Conservation (phyloP, 2,329 filamentous ascomycete species). For the Coleophoma eucalyptorum region DNA sequence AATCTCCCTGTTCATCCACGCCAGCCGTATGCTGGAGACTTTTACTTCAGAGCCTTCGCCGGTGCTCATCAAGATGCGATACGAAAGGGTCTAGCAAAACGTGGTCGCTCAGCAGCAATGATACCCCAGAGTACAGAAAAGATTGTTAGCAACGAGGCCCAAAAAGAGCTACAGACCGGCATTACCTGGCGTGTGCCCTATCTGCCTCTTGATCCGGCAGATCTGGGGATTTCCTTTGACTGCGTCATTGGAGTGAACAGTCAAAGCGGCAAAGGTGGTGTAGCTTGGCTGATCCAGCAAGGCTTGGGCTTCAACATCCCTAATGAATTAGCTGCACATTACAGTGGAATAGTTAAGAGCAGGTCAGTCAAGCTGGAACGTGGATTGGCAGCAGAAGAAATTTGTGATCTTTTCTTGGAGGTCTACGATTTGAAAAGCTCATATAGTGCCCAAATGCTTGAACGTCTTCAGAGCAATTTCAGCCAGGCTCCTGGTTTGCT, state of each 20-base stretch:
- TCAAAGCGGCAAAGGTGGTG: conserved; percentile 86
- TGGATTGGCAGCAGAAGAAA: conserved; percentile 2
- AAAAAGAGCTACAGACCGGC: conserved; percentile 37
- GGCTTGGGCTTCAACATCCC: conserved; percentile 2
- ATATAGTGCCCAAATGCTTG: neutral
- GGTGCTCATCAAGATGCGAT: conserved; percentile 91
- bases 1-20: conserved; percentile 87
- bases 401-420: neutral
- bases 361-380: neutral
- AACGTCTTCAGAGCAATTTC: neutral
- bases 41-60: conserved; percentile 82
- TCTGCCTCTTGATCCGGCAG: conserved; percentile 81
- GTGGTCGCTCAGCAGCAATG: neutral
- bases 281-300: conserved; percentile 75
- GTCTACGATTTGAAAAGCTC: conserved; percentile 1
- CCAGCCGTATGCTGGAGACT: conserved; percentile 79
- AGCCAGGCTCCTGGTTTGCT: neutral
- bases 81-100: conserved; percentile 64
- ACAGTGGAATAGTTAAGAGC: conserved; percentile 1
- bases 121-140: neutral
- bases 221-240: conserved; percentile 89
- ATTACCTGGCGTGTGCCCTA: conserved; percentile 81
- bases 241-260: conserved; percentile 95
- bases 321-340: conserved; percentile 2
- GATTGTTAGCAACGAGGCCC: conserved; percentile 36